phyloP scores from a whole-genome alignment of 352 stramenopile species.

The Phytophthora palmivora region DNA sequence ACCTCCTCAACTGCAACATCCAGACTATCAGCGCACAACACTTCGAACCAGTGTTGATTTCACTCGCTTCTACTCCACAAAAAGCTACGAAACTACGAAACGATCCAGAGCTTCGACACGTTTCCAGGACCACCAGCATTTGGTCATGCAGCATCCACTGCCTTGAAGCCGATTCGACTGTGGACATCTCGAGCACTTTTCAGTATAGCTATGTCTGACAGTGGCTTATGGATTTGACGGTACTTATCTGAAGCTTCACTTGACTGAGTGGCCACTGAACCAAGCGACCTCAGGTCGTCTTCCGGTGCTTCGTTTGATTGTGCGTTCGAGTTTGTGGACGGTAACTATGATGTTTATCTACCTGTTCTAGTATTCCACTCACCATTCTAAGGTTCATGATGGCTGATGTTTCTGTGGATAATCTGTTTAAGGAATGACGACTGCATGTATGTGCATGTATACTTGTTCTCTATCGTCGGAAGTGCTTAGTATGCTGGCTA shows the following conservation, averaged over 20 bases:
- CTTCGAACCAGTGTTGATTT: constrained; percentile 9
- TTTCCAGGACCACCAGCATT: constrained; percentile 26
- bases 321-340: background rate
- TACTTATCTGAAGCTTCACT: constrained; percentile 10
- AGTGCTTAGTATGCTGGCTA: background rate
- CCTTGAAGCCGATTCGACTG: constrained; percentile 10
- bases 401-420: background rate
- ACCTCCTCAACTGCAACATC: constrained; percentile 35
- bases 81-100: constrained; percentile 31
- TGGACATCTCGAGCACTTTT: constrained; percentile 16
- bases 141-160: constrained; percentile 15
- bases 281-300: constrained; percentile 2
- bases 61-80: background rate
- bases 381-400: constrained; percentile 22
- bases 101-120: constrained; percentile 19
- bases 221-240: background rate
- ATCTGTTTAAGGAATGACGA: background rate
- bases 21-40: constrained; percentile 33
- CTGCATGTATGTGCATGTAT: constrained; percentile 4
- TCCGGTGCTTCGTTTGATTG: background rate
- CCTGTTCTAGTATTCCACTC: constrained; percentile 12
- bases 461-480: constrained; percentile 4
- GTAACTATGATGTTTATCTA: constrained; percentile 7
- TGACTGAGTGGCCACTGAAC: constrained; percentile 5
- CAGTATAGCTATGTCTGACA: constrained; percentile 16